Base-by-base conservation (phyloP, 331 rosid genomes). In the Erythrophleum ivorense region DNA sequence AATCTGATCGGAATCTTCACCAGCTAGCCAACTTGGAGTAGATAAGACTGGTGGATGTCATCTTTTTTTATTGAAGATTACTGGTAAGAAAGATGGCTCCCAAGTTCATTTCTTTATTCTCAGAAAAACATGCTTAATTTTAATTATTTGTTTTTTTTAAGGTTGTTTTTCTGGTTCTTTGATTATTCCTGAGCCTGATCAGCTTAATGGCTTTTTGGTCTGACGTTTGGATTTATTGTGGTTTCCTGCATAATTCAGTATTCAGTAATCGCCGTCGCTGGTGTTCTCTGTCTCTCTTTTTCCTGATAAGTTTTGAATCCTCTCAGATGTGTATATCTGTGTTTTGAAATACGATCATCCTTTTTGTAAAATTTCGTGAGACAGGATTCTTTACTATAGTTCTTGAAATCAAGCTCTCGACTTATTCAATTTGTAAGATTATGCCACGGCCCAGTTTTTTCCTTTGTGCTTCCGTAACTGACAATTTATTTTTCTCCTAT, bases 31-130 rank as follows among this genome's bases (percentile, higher is more conserved):
- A 59, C 88, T 81, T 45, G 71, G 84, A 88, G 88, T 70, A 72
- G 88, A 86, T 87, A 88, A 90, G 91, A 83, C 90, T 80, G 88
- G 84, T 82, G 54, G 87, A 41, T 79, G 81, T 57, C 85, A 5
- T 48, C 82, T 69, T 52, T 31, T 24, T 18, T 50, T 33, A 24
- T 60, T 53, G 75, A 85, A 83, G 82, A 71, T 89, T 85, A 84
- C 89, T 68, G 90, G 90, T 89, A 48, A 76, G 84, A 52, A 18
- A 72, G 63, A 19, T 29, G 13, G 52, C 64, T 29, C 46, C 65
- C 75, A 8, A 52, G 50, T 72, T 52, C 71, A 9, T 21, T 54
- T 73, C 52, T 75, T 40, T 73, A 64, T 81, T 54, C n/a, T 76
- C 19, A 8, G 8, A 72, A 55, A 36, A 40, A 36, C 79, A 29